Conservation (phyloP, 768 basidiomycete species). For the Tulasnella sp. region DNA sequence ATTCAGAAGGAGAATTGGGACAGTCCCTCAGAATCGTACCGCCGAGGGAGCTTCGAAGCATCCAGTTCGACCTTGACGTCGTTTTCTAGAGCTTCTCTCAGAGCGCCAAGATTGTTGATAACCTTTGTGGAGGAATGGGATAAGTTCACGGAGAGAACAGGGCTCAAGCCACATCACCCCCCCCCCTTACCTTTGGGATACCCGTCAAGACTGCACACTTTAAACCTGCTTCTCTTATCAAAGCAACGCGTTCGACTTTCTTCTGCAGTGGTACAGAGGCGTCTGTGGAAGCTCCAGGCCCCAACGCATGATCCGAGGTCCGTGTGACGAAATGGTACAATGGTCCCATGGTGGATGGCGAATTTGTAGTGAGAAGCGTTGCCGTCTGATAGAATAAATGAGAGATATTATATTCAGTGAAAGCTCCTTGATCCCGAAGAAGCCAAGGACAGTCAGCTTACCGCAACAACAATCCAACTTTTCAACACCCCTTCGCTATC, state of each 20-base stretch:
- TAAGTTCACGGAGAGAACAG: neutral
- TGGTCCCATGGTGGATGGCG: constrained; percentile 71
- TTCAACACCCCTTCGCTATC: constrained; percentile 31
- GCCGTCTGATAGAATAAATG: constrained; percentile 55
- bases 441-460: neutral
- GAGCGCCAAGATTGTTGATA: constrained; percentile 73
- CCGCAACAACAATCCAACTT: constrained; percentile 18
- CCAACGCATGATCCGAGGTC: neutral
- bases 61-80: constrained; percentile 55
- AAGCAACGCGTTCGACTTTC: constrained; percentile 66
- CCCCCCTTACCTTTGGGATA: constrained; percentile 66
- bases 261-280: constrained; percentile 46
- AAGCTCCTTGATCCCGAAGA: constrained; percentile 20
- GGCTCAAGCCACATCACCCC: constrained; percentile 24
- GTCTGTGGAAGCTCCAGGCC: constrained; percentile 33
- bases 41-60: neutral
- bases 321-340: constrained; percentile 75
- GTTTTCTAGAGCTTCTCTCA: constrained; percentile 72
- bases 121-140: constrained; percentile 45
- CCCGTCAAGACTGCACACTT: constrained; percentile 89
- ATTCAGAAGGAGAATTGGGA: neutral
- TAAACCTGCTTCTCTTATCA: constrained; percentile 84
- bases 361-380: constrained; percentile 75
- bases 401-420: neutral
- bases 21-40: neutral